Percentiles rank a stretch among this genome's conserved stretches.
These are phyloP conservation scores for Chalciporus sp. DNA, from an alignment of 1,284 basidiomycete species.

Conservation along the genomic window DNA sequence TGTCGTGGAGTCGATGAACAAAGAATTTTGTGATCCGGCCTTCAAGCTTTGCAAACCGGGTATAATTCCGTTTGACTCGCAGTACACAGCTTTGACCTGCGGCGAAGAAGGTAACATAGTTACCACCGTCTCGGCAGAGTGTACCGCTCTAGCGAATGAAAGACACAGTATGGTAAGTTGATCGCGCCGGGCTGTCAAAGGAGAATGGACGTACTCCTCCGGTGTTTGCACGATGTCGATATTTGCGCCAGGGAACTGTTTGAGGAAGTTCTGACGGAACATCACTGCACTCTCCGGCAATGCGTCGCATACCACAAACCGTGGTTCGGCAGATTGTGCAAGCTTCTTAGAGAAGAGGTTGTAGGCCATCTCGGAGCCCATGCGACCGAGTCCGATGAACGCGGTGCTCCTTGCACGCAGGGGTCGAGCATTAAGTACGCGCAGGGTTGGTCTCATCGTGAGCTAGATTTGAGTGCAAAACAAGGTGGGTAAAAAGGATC, in stretches of 20 bases:
- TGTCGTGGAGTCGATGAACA: constrained; percentile 89
- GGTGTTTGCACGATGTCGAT: constrained; percentile 63
- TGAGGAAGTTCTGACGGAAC: constrained; percentile 58
- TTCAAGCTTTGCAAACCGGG: constrained; percentile 53
- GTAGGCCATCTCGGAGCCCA: constrained; percentile 85
- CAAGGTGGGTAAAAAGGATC: background rate
- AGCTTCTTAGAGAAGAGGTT: constrained; percentile 77
- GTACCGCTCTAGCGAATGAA: constrained; percentile 51
- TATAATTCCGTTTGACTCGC: constrained; percentile 58
- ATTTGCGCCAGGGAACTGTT: constrained; percentile 57
- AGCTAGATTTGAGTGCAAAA: background rate
- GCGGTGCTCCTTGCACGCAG: constrained; percentile 57
- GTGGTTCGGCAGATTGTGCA: constrained; percentile 46
- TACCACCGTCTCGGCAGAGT: constrained; percentile 66
- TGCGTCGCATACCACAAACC: constrained; percentile 80
- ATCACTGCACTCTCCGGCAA: constrained; percentile 56
- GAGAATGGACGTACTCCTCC: constrained; percentile 57
- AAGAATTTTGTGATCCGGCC: constrained; percentile 46
- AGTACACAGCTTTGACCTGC: constrained; percentile 76
- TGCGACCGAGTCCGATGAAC: constrained; percentile 81
- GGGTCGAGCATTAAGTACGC: constrained; percentile 28
- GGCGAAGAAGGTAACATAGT: constrained; percentile 90
- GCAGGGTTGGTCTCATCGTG: constrained; percentile 44
- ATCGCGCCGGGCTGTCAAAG: constrained; percentile 9
- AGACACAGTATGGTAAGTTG: constrained; percentile 13